Conservation (phyloP, 768 basidiomycete species). For the Nevesoporus exiguus region DNA sequence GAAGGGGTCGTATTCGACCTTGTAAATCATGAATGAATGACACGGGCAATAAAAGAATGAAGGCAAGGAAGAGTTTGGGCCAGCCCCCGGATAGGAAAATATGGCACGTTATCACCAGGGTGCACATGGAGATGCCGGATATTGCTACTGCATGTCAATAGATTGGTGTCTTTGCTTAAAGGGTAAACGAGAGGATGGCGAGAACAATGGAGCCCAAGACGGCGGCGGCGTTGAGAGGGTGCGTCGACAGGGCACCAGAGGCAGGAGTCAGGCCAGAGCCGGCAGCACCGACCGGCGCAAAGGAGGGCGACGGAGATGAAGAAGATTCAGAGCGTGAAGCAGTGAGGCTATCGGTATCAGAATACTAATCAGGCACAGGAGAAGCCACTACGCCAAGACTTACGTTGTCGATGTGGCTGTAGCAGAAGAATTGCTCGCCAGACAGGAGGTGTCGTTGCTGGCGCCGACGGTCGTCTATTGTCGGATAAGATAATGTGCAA, state of each 20-base stretch:
- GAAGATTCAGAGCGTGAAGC: not conserved
- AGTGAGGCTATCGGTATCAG: constrained; percentile 1
- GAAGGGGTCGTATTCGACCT: constrained; percentile 1
- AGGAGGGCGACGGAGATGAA: constrained; percentile 15
- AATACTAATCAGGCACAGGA: constrained; percentile 4
- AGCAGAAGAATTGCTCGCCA: constrained; percentile 17
- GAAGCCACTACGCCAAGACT: not conserved
- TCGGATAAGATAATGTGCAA: not conserved
- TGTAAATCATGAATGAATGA: constrained; percentile 17
- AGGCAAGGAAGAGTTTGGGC: constrained; percentile 1
- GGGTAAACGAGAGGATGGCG: constrained; percentile 20
- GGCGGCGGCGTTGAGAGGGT: constrained; percentile 20
- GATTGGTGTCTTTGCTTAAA: constrained; percentile 19
- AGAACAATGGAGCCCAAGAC: constrained; percentile 22
- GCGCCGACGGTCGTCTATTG: constrained; percentile 35
- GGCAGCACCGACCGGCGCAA: constrained; percentile 32
- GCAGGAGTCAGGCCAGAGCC: constrained; percentile 28
- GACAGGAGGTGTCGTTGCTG: constrained; percentile 39
- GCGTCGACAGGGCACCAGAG: constrained; percentile 25
- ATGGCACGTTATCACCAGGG: constrained; percentile 24
- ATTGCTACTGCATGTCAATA: constrained; percentile 31
- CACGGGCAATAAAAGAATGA: not conserved
- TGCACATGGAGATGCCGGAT: constrained; percentile 28
- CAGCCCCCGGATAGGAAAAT: constrained; percentile 11
- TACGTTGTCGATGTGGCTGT: constrained; percentile 9